A percentile compares a stretch with the other conserved stretches of the same genome.
Conservation (phyloP, 352 stramenopile genomes). For the Albugo laibachii region DNA sequence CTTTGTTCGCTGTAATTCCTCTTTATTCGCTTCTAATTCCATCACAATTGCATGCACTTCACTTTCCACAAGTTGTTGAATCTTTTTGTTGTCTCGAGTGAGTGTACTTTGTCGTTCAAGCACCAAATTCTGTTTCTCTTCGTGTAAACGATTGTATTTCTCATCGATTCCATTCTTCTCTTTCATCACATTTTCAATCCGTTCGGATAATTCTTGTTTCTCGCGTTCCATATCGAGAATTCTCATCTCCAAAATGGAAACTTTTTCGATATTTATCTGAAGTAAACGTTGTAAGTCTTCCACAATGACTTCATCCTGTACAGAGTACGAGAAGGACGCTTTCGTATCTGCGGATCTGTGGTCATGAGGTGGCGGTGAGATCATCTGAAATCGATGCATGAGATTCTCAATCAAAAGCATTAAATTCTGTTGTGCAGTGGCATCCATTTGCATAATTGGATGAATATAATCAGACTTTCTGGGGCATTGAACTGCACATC, state of each 20-base stretch:
- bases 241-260: conserved; percentile 41
- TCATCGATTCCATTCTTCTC: conserved; percentile 26
- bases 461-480: conserved; percentile 72
- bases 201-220: conserved; percentile 52
- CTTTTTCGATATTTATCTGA: conserved; percentile 43
- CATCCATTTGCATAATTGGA: conserved; percentile 65
- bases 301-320: conserved; percentile 16
- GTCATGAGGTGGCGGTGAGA: conserved; percentile 18
- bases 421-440: conserved; percentile 53
- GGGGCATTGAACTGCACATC: conserved; percentile 57
- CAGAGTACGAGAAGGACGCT: conserved; percentile 35
- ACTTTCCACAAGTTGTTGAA: conserved; percentile 70
- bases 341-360: conserved; percentile 12
- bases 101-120: conserved; percentile 52
- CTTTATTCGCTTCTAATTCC: conserved; percentile 57
- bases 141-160: conserved; percentile 27
- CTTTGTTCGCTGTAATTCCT: conserved; percentile 51
- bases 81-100: conserved; percentile 72
- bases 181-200: conserved; percentile 30
- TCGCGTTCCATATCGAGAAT: conserved; percentile 57
- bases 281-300: conserved; percentile 33
- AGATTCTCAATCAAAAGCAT: conserved; percentile 75
- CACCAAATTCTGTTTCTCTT: conserved; percentile 48
- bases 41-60: conserved; percentile 56
- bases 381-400: conserved; percentile 53